Evolutionary conservation across 75 land plant genomes (phyloP), one percentile per base, ranked within the genome.

Genomic region (Selaginella moellendorffii): DNA sequence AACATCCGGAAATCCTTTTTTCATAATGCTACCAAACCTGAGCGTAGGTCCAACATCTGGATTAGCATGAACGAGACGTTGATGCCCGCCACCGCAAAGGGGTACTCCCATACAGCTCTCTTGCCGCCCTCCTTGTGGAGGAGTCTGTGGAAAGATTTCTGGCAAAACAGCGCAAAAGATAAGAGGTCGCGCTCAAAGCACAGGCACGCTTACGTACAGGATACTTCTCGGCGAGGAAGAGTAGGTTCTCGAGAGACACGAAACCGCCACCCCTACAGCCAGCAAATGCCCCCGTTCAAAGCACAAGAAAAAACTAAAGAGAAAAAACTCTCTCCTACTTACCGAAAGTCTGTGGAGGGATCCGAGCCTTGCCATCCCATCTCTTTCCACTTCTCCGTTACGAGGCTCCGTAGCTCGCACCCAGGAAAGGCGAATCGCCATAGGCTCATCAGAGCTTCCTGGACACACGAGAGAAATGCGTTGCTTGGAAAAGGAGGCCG

Each of bases 351-450:
- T 24, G 98, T 93, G 20, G 98, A 83, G 61, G 98, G 98, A 62
- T 93, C 89, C 61, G 74, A 74, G 20, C 98, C 98, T 71, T 93
- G 98, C 98, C 98, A 93, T 9, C 98, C 98, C 98, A 93, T 89
- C 18, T 89, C 87, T 75, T 93, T 93, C 98, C 98, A 93, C 25
- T 93, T 86, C 56, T 86, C 91, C 29, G 96, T 85, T 30, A 93
- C 80, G 58, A 89, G 75, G 23, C 83, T 85, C 27, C 54, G 76
- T 17, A 89, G 79, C 52, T 68, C 77, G 19, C 69, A 61, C 30
- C 71, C 67, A 17, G 98, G 90, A 71, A 78, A 93, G 2, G 85
- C 77, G 53, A 77, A 75, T 54, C 69, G 30, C 98, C 98, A 93
- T 24, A 93, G 77, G 42, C 80, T 77, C 67, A 58, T 81, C 26